Conservation (phyloP, 139 green algal genomes). For the Coelastrella sp. region DNA sequence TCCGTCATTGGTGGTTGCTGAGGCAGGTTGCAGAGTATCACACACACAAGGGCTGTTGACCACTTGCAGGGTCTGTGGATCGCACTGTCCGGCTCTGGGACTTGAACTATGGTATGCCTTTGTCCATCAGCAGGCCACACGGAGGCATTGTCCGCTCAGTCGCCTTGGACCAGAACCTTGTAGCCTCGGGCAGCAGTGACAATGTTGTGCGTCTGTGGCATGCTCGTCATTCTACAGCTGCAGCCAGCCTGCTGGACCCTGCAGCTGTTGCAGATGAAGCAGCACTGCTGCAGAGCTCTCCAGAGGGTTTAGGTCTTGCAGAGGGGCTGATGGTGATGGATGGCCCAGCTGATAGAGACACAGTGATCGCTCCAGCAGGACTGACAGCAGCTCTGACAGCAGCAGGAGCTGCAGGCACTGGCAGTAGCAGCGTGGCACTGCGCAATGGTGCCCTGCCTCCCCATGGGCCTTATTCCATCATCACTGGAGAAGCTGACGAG, state of each 20-base stretch:
- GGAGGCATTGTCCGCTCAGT: conserved; percentile 73
- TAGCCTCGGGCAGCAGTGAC: conserved; percentile 61
- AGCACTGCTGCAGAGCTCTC: not conserved
- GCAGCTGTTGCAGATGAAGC: conserved; percentile 8
- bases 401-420: not conserved
- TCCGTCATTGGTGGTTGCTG: not conserved
- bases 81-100: conserved; percentile 77
- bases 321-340: conserved; percentile 16
- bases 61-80: conserved; percentile 69
- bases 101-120: conserved; percentile 63
- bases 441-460: not conserved
- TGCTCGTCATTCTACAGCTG: not conserved
- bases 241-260: conserved; percentile 33
- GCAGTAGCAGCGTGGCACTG: not conserved
- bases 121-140: conserved; percentile 61
- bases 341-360: not conserved
- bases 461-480: not conserved
- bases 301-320: not conserved
- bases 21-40: not conserved
- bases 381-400: not conserved
- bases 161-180: conserved; percentile 61
- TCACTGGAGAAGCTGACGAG: conserved; percentile 33
- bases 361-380: not conserved
- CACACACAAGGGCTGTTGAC: not conserved
- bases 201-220: conserved; percentile 60